These are phyloP conservation scores for Pythium brachiatum DNA, from an alignment of 352 stramenopile genomes.

Conservation along the genomic window DNA sequence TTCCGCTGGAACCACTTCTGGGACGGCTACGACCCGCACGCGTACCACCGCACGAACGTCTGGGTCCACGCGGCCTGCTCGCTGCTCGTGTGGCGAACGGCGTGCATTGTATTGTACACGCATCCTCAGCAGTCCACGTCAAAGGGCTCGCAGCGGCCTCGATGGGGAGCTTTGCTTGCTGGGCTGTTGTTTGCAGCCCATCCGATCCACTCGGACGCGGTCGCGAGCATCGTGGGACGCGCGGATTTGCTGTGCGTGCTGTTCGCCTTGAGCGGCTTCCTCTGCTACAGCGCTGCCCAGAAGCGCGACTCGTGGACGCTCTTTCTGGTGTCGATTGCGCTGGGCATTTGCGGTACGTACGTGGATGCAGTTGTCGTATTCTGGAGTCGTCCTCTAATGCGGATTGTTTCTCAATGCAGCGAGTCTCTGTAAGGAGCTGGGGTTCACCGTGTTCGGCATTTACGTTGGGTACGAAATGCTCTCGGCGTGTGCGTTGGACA, in stretches of 20 bases:
- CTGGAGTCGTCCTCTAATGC: too few relatives aligned
- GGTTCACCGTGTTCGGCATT: conserved; percentile 79
- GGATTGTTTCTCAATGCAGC: conserved; percentile 20
- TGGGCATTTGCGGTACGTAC: conserved; percentile 22
- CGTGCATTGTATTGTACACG: conserved; percentile 30
- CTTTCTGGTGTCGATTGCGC: conserved; percentile 7
- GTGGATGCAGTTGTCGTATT: too few relatives aligned
- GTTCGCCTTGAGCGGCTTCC: conserved; percentile 61
- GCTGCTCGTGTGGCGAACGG: conserved; percentile 55
- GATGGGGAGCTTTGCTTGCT: conserved; percentile 29
- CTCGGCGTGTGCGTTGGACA: not conserved
- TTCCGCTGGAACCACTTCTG: conserved; percentile 65
- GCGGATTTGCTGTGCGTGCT: conserved; percentile 86
- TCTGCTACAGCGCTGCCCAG: conserved; percentile 43
- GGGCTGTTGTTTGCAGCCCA: conserved; percentile 90
- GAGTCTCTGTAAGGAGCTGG: conserved; percentile 87
- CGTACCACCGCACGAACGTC: conserved; percentile 80
- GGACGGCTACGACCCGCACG: conserved; percentile 39
- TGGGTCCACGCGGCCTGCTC: conserved; percentile 59
- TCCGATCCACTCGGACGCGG: conserved; percentile 88
- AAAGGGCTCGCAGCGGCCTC: not conserved
- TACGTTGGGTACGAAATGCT: conserved; percentile 68
- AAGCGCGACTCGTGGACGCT: not conserved
- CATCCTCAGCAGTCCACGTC: not conserved
- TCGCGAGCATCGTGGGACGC: conserved; percentile 89